Conservation (phyloP, 73 alveolate species). For the Stentor roeselii region DNA sequence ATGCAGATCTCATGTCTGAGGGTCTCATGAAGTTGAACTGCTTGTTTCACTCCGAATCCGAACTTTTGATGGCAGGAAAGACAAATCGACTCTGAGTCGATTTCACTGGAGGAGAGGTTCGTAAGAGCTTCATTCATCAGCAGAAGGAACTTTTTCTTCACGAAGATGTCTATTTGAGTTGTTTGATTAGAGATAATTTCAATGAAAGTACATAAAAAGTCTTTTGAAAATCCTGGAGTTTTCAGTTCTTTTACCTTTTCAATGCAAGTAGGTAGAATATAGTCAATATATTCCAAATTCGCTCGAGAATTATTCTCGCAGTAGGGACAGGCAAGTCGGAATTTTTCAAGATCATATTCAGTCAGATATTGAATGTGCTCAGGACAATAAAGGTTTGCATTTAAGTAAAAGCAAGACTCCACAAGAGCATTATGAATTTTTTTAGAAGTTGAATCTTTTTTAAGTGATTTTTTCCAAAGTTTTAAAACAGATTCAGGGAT, state of each 20-base stretch:
- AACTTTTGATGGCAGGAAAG: background rate
- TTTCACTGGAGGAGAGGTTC: background rate
- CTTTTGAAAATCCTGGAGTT: background rate
- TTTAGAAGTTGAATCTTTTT: no score
- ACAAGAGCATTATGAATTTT: no score
- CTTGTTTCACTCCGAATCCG: background rate
- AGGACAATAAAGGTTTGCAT: no score
- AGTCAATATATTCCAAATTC: background rate
- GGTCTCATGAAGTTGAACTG: background rate
- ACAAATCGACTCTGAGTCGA: background rate
- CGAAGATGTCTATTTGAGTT: background rate
- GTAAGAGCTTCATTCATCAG: background rate
- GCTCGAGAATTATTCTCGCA: background rate
- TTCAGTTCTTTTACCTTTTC: background rate
- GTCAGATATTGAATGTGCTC: no score
- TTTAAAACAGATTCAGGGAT: no score
- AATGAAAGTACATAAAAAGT: no score
- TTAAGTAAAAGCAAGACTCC: no score
- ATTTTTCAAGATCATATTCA: no score
- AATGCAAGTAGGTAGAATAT: background rate
- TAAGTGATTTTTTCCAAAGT: no score
- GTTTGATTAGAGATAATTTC: background rate
- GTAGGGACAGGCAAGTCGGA: no score
- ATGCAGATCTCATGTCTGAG: background rate
- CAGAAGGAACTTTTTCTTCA: no score